Evolutionary conservation across 768 basidiomycete genomes (phyloP).

Genomic region (Boletus subparvulus): DNA sequence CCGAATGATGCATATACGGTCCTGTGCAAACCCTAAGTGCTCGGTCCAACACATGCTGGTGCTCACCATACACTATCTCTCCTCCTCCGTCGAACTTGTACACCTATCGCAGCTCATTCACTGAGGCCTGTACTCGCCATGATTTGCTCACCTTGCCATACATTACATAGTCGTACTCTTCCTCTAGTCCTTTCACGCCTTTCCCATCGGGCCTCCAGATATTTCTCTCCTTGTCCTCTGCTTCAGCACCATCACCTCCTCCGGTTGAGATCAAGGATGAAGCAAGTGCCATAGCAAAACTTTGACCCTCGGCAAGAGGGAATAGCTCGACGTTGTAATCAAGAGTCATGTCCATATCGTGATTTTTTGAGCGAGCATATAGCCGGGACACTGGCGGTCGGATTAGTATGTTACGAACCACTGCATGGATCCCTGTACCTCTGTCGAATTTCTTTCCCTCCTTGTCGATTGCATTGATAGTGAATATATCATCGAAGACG

Average conservation of each 20-base stretch:
- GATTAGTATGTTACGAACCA: constrained; percentile 5
- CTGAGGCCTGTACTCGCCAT: neutral
- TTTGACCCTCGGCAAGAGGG: constrained; percentile 64
- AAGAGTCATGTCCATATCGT: constrained; percentile 88
- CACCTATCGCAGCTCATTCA: constrained; percentile 51
- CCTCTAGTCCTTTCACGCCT: constrained; percentile 78
- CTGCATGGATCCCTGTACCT: constrained; percentile 49
- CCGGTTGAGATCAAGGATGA: constrained; percentile 66
- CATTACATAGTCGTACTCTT: constrained; percentile 99
- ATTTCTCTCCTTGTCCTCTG: constrained; percentile 71
- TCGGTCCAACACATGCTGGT: neutral
- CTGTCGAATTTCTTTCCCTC: constrained; percentile 98
- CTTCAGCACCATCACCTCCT: constrained; percentile 51
- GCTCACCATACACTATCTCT: constrained; percentile 69
- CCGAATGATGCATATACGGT: constrained; percentile 97
- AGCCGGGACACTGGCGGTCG: constrained; percentile 77
- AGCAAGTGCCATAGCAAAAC: constrained; percentile 83
- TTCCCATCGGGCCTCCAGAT: constrained; percentile 87
- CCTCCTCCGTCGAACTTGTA: constrained; percentile 94
- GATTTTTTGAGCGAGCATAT: constrained; percentile 85
- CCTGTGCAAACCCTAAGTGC: constrained; percentile 40
- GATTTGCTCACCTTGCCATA: constrained; percentile 77
- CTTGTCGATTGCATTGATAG: constrained; percentile 77
- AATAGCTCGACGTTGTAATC: constrained; percentile 95
- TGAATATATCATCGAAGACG: constrained; percentile 94